phyloP scores from a whole-genome alignment of 1,284 basidiomycete genomes.

The Puccinia polysora region DNA sequence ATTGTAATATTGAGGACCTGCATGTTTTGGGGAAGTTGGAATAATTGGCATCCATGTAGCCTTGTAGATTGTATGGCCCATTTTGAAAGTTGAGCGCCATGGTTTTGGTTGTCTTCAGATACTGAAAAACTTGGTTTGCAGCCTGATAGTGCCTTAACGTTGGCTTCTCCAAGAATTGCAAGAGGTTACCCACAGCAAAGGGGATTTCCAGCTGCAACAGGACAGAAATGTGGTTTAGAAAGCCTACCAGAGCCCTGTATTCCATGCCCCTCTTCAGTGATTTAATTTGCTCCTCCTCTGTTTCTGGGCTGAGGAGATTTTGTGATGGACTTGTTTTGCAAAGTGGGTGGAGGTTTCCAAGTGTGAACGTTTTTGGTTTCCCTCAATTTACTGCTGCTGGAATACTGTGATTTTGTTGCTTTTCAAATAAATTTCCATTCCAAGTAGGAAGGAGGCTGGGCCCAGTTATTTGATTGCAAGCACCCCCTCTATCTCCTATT shows the following conservation, averaged over 20 bases:
- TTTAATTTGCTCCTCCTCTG: too few species aligned
- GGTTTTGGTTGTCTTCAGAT: too few species aligned
- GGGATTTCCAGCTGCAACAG: not conserved
- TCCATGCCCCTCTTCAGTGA: too few species aligned
- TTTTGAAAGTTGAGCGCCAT: too few species aligned
- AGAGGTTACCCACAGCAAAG: not conserved
- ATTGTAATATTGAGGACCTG: too few species aligned
- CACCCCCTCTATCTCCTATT: not conserved
- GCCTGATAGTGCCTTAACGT: not conserved
- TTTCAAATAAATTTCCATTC: not conserved
- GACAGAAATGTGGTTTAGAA: not conserved
- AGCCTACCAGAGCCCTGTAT: not conserved
- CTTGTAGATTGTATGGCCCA: too few species aligned
- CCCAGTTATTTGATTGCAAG: not conserved
- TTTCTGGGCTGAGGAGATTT: too few species aligned
- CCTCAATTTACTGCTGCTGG: not conserved
- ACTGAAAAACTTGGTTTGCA: not conserved
- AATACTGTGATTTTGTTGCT: not conserved
- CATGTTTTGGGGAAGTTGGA: too few species aligned
- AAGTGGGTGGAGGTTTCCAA: too few species aligned
- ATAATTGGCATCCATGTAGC: too few species aligned
- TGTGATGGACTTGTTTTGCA: too few species aligned
- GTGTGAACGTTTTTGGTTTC: too few species aligned
- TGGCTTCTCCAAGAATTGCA: not conserved
- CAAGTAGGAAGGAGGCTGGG: not conserved